phyloP scores from a whole-genome alignment of 441 rosid species.

The Francoa sonchifolia region DNA sequence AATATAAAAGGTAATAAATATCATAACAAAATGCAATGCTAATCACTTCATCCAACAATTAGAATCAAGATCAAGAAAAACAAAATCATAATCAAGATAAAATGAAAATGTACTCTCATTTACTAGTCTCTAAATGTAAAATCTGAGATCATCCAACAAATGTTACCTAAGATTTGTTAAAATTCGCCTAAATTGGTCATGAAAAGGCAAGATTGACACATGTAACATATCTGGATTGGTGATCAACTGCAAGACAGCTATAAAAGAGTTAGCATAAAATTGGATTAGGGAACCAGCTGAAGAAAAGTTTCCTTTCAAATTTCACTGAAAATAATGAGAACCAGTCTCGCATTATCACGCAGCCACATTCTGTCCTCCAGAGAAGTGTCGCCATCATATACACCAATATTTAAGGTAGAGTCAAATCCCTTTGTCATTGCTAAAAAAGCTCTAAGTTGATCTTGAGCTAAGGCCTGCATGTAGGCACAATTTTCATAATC shows the following conservation, averaged over 20 bases:
- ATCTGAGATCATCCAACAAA: constrained; percentile 3
- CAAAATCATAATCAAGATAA: too few species aligned
- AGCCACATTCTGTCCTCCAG: constrained; percentile 54
- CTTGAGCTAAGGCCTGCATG: constrained; percentile 90
- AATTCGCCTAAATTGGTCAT: constrained; percentile 64
- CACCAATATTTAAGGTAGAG: constrained; percentile 45
- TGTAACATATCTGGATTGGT: constrained; percentile 99
- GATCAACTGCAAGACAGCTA: constrained; percentile 51
- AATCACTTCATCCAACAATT: not conserved
- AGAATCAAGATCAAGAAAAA: constrained; percentile 1
- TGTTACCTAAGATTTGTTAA: constrained; percentile 72
- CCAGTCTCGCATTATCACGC: constrained; percentile 75
- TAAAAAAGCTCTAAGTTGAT: constrained; percentile 69
- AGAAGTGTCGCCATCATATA: constrained; percentile 93
- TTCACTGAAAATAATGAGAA: constrained; percentile 16
- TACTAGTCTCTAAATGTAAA: too few species aligned
- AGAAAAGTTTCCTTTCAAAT: constrained; percentile 6
- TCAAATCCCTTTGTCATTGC: constrained; percentile 38
- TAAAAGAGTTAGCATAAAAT: constrained; percentile 14
- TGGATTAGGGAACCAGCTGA: not conserved
- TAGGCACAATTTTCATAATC: constrained; percentile 13
- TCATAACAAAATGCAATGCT: not conserved
- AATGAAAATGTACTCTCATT: too few species aligned
- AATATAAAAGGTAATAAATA: constrained; percentile 1
- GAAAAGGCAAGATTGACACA: constrained; percentile 73